Evolutionary conservation across 2,329 filamentous ascomycete genomes (phyloP).

Genomic region (Calonectria naviculata): DNA sequence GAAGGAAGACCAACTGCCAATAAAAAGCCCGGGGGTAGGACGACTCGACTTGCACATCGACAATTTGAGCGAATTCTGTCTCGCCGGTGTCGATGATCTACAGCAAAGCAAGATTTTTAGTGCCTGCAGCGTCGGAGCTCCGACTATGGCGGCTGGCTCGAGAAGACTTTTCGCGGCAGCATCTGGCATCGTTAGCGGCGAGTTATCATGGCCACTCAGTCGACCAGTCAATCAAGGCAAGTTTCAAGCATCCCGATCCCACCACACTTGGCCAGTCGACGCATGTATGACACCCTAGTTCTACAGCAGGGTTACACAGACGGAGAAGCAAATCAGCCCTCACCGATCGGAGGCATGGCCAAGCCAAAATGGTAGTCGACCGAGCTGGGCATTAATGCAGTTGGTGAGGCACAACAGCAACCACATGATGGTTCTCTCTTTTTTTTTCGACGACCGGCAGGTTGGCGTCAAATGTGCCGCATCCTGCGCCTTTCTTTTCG

Average conservation of each 20-base stretch:
- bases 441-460: neutral
- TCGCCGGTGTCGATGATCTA: neutral
- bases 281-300: neutral
- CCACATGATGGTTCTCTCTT: neutral
- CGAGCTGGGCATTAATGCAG: neutral
- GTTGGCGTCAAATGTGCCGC: neutral
- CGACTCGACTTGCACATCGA: neutral
- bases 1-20: neutral
- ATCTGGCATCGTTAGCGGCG: neutral
- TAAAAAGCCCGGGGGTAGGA: too few species aligned
- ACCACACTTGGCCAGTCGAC: too few species aligned
- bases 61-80: neutral
- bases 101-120: neutral
- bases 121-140: neutral
- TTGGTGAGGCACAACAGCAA: neutral
- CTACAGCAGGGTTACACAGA: neutral
- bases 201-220: too few species aligned
- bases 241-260: neutral
- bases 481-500: neutral
- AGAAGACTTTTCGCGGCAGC: neutral
- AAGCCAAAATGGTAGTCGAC: neutral
- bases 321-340: neutral
- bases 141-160: neutral
- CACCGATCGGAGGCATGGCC: neutral
- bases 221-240: too few species aligned